These are phyloP conservation scores for Calonectria pseudoturangicola DNA, from an alignment of 2,329 filamentous ascomycete species.

Conservation along the genomic window DNA sequence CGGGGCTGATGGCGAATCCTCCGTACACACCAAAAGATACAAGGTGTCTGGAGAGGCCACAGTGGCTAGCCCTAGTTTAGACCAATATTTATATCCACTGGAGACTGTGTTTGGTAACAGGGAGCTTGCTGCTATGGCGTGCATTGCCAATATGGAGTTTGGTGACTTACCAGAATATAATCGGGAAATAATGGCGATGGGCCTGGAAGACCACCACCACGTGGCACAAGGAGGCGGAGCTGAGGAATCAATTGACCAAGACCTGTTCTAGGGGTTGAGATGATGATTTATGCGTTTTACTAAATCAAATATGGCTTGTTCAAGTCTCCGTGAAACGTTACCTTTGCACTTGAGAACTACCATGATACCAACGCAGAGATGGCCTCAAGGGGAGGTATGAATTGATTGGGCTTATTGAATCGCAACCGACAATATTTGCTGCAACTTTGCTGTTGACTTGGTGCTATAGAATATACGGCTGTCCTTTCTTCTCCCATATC, in stretches of 20 bases:
- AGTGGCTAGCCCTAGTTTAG: neutral
- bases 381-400: too few relatives aligned
- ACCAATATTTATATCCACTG: neutral
- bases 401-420: too few relatives aligned
- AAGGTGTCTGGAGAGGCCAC: neutral
- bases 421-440: too few relatives aligned
- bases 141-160: neutral
- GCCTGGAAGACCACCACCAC: neutral
- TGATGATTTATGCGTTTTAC: too few relatives aligned
- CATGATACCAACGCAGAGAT: too few relatives aligned
- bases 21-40: neutral
- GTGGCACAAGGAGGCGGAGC: neutral
- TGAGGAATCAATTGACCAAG: neutral
- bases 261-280: neutral
- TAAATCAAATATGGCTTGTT: too few relatives aligned
- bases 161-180: neutral
- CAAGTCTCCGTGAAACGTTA: too few relatives aligned
- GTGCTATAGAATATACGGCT: too few relatives aligned
- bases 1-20: neutral
- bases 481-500: too few relatives aligned
- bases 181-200: neutral
- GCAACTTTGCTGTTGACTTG: too few relatives aligned
- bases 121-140: conserved; percentile 11
- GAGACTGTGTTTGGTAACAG: neutral
- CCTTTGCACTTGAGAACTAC: too few relatives aligned